Conservation (phyloP, 2,329 filamentous ascomycete genomes). For the Daldinia sp. region DNA sequence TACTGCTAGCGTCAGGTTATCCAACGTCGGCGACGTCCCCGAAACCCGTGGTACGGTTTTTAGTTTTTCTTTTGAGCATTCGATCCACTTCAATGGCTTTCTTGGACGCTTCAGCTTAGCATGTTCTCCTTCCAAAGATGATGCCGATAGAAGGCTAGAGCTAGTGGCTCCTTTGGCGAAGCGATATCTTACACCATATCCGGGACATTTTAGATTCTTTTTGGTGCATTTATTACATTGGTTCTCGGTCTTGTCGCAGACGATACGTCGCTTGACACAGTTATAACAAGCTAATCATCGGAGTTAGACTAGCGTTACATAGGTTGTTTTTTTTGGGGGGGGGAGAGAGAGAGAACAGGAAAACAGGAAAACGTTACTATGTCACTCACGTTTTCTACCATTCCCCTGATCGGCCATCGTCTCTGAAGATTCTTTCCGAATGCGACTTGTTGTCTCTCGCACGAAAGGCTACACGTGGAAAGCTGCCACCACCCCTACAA, state of each 20-base stretch:
- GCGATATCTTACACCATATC: slow-evolving; percentile 23
- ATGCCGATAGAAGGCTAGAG: slow-evolving; percentile 1
- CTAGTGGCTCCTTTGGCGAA: slow-evolving; percentile 17
- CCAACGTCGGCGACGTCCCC: not conserved
- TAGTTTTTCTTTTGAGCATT: slow-evolving; percentile 1
- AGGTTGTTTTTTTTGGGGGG: too few species aligned
- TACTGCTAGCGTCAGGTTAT: not conserved
- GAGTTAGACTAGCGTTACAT: slow-evolving; percentile 1
- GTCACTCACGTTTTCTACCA: not conserved
- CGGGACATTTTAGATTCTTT: slow-evolving; percentile 20
- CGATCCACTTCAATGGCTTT: slow-evolving; percentile 14
- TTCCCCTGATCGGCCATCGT: not conserved
- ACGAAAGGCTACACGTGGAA: not conserved
- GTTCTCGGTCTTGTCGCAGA: slow-evolving; percentile 21
- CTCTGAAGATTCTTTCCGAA: not conserved
- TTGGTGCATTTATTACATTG: slow-evolving; percentile 18
- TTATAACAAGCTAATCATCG: slow-evolving; percentile 18
- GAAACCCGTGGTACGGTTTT: not conserved
- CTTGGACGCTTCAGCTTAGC: not conserved
- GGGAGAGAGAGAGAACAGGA: too few species aligned
- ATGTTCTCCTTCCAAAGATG: not conserved
- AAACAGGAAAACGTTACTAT: not conserved
- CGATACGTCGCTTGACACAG: slow-evolving; percentile 19
- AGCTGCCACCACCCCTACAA: not conserved
- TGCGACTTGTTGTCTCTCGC: not conserved